A percentile compares a stretch with the other conserved stretches of the same genome.
These are phyloP conservation scores for Claviceps citrina DNA, from an alignment of 2,329 filamentous ascomycete genomes.

Conservation along the genomic window DNA sequence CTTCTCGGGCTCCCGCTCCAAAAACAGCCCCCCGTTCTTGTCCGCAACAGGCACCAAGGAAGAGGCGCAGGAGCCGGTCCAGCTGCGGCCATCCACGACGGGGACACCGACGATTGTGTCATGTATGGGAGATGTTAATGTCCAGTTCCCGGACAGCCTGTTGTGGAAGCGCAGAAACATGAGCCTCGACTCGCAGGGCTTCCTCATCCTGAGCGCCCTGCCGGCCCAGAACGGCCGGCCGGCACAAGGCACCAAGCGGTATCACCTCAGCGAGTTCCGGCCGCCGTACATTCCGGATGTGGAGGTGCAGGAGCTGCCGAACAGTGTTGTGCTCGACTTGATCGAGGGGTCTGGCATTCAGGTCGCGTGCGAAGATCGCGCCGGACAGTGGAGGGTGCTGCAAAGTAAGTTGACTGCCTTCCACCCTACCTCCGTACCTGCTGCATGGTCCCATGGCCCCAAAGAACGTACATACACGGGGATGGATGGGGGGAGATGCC, in stretches of 20 bases:
- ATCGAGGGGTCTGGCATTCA: slow-evolving; percentile 46
- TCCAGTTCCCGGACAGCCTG: slow-evolving; percentile 90
- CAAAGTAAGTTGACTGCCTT: slow-evolving; percentile 28
- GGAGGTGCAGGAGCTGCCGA: slow-evolving; percentile 81
- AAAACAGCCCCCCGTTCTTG: slow-evolving; percentile 28
- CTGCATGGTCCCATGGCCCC: too few relatives aligned
- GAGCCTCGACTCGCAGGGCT: slow-evolving; percentile 69
- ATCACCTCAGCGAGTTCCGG: slow-evolving; percentile 73
- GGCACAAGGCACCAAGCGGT: slow-evolving; percentile 49
- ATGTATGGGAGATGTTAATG: slow-evolving; percentile 78
- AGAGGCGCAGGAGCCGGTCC: slow-evolving; percentile 15
- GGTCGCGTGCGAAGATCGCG: slow-evolving; percentile 47
- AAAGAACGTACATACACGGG: too few relatives aligned
- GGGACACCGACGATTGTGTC: slow-evolving; percentile 35
- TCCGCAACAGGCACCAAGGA: slow-evolving; percentile 38
- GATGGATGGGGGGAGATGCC: too few relatives aligned
- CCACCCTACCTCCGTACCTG: too few relatives aligned
- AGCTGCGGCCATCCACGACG: slow-evolving; percentile 15
- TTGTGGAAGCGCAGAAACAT: slow-evolving; percentile 91
- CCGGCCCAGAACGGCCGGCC: slow-evolving; percentile 37
- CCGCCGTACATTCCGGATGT: slow-evolving; percentile 71
- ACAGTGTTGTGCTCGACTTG: slow-evolving; percentile 56
- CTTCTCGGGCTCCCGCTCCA: slow-evolving; percentile 31
- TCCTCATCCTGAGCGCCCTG: slow-evolving; percentile 57
- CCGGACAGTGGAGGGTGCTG: slow-evolving; percentile 39